Base-by-base conservation (phyloP, 1,139 yeast genomes). In the Kluyveromyces marxianus region DNA sequence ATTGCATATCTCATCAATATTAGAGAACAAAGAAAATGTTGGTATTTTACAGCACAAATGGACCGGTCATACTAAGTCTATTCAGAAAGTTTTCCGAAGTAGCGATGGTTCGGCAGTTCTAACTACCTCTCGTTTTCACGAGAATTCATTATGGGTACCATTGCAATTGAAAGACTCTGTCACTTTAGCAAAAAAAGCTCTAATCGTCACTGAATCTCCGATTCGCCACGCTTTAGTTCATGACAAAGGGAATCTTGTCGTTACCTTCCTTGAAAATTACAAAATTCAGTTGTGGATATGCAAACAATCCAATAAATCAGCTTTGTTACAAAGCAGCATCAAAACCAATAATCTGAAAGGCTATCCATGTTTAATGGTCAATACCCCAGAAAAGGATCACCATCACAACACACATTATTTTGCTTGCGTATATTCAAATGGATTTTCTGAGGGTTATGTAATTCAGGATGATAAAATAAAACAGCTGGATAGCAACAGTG, bases 61-160 rank as follows among this genome's bases (percentile, higher is more conserved):
- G 47, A 89, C 94, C 4, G 97, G 97, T 0, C 96, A 88, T 57
- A 75, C 80, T 45, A 89, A 88, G 59, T 84, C 96, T 0, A 81
- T 90, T 25, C 77, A 79, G 53, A 74, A 72, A 45, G 63, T 90
- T 1, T 68, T 77, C 21, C 77, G 89, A 55, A 83, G 95, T 1
- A 65, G 75, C 4, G 77, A 78, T 56, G 88, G 88, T 27, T 69
- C 71, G 28, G 72, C 82, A 0, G 59, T 80, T 47, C 59, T 81
- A n/a, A 74, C 84, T 1, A 56, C 69, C 3, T 71, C 78, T 3
- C 60, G 81, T 49, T 76, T 75, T 49, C 52, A 58, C 6, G 82
- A 82, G 52, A 82, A 81, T 58, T 79, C 79, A 53, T 66, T 85
- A 4, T 85, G 95, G 95, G 52, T 54, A 2, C 74, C 74, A 1